Base-by-base conservation (phyloP, 2,329 filamentous ascomycete species). In the Colletotrichum graminicola region DNA sequence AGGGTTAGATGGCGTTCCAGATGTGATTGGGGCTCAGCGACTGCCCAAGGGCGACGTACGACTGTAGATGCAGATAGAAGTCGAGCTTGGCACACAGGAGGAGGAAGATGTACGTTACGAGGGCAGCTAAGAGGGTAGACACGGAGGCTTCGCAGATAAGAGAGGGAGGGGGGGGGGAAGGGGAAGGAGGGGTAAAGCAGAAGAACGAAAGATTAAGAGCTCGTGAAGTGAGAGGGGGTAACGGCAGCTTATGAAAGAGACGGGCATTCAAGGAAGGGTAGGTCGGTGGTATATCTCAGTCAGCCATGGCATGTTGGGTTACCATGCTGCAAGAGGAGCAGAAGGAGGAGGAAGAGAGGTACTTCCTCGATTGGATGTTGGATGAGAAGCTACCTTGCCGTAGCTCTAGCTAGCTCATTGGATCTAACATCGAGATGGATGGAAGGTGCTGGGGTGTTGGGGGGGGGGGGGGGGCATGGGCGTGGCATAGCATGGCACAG, bases 211-310 rank as follows among this genome's bases (percentile, higher is more conserved):
- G 23, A 34, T 39, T 54, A 34, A 62, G 8, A 65, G 23, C 18
- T n/a, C 26, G 41, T 43, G 52, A n/a, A n/a, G 21, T 16, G 34
- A 51, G 57, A 41, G 61, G 64, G 66, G 60, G 39, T 14, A 39
- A 52, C 32, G 52, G 65, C 39, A 64, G 60, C 54, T 71, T 64
- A 68, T 68, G 68, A 71, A 68, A 63, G 59, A 60, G 59, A 54
- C 21, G 52, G 54, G 12, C 56, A 52, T 51, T 59, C 43, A 47
- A 57, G 62, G 16, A 32, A 41, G 52, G 26, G 54, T 45, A 52
- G 43, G 59, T n/a, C 49, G 41, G 59, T 39, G 47, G 45, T 47
- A 49, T 63, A 39, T 43, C 23, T 54, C 34, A 36, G 23, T 55
- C 45, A 39, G 55, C 49, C 51, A 54, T 55, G 65, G 68, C 63